Evolutionary conservation across 345 rosid genomes (phyloP).

Genomic region (Atalantia buxifolia): DNA sequence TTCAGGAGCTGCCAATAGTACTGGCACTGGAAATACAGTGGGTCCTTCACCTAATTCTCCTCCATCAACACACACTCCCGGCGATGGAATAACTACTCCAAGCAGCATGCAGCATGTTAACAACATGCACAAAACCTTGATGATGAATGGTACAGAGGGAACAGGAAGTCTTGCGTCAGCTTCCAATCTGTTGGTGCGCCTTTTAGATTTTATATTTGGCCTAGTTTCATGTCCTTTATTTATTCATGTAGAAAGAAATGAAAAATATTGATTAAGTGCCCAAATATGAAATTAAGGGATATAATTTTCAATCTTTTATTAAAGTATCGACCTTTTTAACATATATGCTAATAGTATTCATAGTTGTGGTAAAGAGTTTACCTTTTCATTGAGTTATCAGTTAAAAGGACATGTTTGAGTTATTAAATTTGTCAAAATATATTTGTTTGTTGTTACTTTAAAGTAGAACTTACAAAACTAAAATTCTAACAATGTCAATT

Average conservation of each 20-base stretch:
- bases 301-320: neutral
- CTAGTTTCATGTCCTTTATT: neutral
- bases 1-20: constrained; percentile 62
- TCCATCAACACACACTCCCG: constrained; percentile 64
- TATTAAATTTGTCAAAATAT: neutral
- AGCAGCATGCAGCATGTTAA: constrained; percentile 40
- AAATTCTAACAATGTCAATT: constrained; percentile 10
- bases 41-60: constrained; percentile 64
- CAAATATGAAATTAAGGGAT: neutral
- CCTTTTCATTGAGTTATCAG: neutral
- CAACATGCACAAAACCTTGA: constrained; percentile 37
- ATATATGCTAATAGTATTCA: neutral
- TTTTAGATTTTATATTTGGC: neutral
- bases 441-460: neutral
- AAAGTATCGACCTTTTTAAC: neutral
- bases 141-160: constrained; percentile 42
- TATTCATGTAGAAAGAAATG: neutral
- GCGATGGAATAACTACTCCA: constrained; percentile 53
- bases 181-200: constrained; percentile 48
- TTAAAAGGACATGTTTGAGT: neutral
- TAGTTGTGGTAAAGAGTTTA: neutral
- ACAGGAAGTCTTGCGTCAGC: constrained; percentile 44
- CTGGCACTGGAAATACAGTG: constrained; percentile 60
- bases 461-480: neutral
- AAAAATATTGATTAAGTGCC: neutral